Evolutionary conservation across 2,329 filamentous ascomycete genomes (phyloP).

Genomic region (Macroventuria anomochaeta): DNA sequence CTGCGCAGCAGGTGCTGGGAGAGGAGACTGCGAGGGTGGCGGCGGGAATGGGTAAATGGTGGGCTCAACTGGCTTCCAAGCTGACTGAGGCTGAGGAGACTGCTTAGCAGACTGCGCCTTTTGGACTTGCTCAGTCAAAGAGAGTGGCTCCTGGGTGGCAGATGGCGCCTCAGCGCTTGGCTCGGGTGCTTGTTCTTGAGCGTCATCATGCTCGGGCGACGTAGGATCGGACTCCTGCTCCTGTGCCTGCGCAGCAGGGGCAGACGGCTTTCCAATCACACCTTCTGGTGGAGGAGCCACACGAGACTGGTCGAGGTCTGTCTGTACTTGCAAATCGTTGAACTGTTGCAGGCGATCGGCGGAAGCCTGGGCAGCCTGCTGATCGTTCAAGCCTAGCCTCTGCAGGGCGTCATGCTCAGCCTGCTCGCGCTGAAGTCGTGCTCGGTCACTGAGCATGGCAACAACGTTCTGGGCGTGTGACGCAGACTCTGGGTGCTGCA

Average conservation of each 20-base stretch:
- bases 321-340: conserved; percentile 75
- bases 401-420: conserved; percentile 59
- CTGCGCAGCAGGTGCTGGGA: conserved; percentile 89
- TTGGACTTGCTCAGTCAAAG: conserved; percentile 83
- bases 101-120: conserved; percentile 70
- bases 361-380: conserved; percentile 51
- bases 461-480: conserved; percentile 63
- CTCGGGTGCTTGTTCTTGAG: conserved; percentile 25
- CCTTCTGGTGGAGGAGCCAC: conserved; percentile 42
- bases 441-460: conserved; percentile 66
- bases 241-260: conserved; percentile 29
- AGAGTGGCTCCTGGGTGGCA: conserved; percentile 62
- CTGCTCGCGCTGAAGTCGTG: conserved; percentile 67
- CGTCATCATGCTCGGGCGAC: conserved; percentile 27
- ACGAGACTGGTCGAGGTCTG: conserved; percentile 61
- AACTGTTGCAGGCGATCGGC: conserved; percentile 83
- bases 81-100: conserved; percentile 60
- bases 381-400: conserved; percentile 36
- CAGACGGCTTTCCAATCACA: conserved; percentile 44
- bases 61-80: conserved; percentile 68
- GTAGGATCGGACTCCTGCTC: conserved; percentile 28
- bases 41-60: conserved; percentile 82
- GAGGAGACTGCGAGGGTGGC: conserved; percentile 76
- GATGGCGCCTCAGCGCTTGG: conserved; percentile 14
- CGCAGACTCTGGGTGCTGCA: conserved; percentile 55